Percentiles rank a stretch among this genome's conserved stretches.
These are phyloP conservation scores for Passiflora organensis DNA, from an alignment of 345 rosid species.

Conservation along the genomic window DNA sequence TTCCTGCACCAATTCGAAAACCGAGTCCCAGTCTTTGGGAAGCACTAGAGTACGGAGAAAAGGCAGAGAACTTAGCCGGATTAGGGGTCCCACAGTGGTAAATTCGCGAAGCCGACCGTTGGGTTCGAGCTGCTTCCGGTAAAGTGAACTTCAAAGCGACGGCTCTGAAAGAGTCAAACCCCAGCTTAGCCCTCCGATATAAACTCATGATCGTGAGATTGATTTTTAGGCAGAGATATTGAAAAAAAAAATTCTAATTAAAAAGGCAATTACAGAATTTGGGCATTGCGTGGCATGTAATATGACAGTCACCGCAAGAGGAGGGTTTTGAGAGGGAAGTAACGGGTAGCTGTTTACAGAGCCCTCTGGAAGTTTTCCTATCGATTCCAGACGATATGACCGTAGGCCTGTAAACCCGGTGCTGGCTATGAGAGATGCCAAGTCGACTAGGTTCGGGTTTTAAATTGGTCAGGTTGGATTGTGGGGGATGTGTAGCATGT, in stretches of 20 bases:
- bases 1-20: slow-evolving; percentile 12
- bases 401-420: no score
- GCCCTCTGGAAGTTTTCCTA: no score
- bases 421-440: no score
- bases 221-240: neutral
- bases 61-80: slow-evolving; percentile 36
- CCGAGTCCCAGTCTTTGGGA: slow-evolving; percentile 23
- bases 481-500: no score
- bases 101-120: slow-evolving; percentile 30
- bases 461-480: no score
- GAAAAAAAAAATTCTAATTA: neutral
- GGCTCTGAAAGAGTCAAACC: slow-evolving; percentile 40
- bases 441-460: no score
- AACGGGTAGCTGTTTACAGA: no score
- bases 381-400: no score
- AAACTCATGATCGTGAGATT: slow-evolving; percentile 38
- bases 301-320: no score
- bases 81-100: slow-evolving; percentile 14
- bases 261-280: no score
- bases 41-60: slow-evolving; percentile 24
- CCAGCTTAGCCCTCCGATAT: slow-evolving; percentile 45
- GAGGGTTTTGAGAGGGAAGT: no score
- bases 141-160: slow-evolving; percentile 26
- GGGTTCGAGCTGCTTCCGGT: slow-evolving; percentile 28
- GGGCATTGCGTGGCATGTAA: no score